Percentiles rank a stretch among this genome's conserved stretches.
Evolutionary conservation across 129 eudicot genomes (phyloP).

Genomic region (Scalesia atractyloides): DNA sequence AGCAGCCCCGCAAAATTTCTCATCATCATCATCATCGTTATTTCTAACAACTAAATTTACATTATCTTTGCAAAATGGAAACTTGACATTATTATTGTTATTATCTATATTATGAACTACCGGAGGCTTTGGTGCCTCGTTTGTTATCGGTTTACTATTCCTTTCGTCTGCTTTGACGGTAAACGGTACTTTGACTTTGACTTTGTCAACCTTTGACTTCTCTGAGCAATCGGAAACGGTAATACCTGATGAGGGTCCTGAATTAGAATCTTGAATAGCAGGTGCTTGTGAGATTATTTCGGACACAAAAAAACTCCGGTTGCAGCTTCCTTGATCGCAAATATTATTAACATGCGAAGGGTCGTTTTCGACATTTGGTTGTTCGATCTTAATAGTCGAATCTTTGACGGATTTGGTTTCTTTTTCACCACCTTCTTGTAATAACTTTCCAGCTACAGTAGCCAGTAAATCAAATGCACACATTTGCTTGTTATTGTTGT

Average conservation of each 20-base stretch:
- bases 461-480: constrained; percentile 92
- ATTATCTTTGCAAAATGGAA: constrained; percentile 48
- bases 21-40: constrained; percentile 99
- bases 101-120: constrained; percentile 45
- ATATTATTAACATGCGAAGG: constrained; percentile 34
- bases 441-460: constrained; percentile 83
- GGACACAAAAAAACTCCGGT: constrained; percentile 55
- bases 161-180: constrained; percentile 50
- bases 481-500: constrained; percentile 45
- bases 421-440: constrained; percentile 66
- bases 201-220: constrained; percentile 46
- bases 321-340: constrained; percentile 48
- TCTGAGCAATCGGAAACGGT: constrained; percentile 60
- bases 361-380: constrained; percentile 33
- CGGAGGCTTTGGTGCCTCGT: constrained; percentile 50
- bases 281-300: constrained; percentile 69
- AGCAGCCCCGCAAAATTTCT: constrained; percentile 71
- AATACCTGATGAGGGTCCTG: constrained; percentile 59
- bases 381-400: constrained; percentile 38
- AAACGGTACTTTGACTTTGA: constrained; percentile 38
- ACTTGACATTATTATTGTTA: constrained; percentile 50
- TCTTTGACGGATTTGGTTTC: constrained; percentile 36
- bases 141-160: constrained; percentile 46
- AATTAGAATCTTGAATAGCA: constrained; percentile 41
- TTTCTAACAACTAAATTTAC: constrained; percentile 86